Conservation (phyloP, 2,329 filamentous ascomycete species). For the Zymoseptoria passerinii region DNA sequence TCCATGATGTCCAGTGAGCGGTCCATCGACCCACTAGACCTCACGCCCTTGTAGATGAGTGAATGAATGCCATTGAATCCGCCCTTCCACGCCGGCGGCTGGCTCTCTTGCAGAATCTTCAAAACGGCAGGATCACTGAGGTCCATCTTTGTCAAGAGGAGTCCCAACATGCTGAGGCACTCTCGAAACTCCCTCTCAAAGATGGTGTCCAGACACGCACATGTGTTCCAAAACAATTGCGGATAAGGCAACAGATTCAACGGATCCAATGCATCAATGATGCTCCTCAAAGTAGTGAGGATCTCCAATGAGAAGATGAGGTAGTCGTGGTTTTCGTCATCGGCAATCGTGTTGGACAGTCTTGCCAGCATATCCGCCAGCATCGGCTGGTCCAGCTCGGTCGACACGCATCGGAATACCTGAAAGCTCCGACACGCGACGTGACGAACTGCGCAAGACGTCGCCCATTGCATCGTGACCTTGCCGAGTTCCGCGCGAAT, state of each 20-base stretch:
- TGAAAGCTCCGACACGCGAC: slow-evolving; percentile 95
- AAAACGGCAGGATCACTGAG: slow-evolving; percentile 63
- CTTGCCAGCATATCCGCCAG: slow-evolving; percentile 92
- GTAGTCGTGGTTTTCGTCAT: slow-evolving; percentile 79
- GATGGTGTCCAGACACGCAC: slow-evolving; percentile 91
- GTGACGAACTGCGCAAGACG: slow-evolving; percentile 89
- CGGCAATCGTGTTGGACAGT: slow-evolving; percentile 92
- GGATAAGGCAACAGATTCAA: slow-evolving; percentile 80
- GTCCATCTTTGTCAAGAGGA: slow-evolving; percentile 75
- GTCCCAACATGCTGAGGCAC: slow-evolving; percentile 82
- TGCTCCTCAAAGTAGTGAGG: slow-evolving; percentile 81
- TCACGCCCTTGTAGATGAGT: slow-evolving; percentile 81
- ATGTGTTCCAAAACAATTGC: slow-evolving; percentile 96
- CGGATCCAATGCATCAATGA: slow-evolving; percentile 75
- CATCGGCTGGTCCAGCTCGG: slow-evolving; percentile 85
- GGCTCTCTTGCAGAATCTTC: slow-evolving; percentile 63
- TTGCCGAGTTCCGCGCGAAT: slow-evolving; percentile 89
- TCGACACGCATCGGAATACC: slow-evolving; percentile 88
- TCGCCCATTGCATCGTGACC: slow-evolving; percentile 87
- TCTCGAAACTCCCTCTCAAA: slow-evolving; percentile 93
- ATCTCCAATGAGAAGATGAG: slow-evolving; percentile 98
- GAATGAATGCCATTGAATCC: slow-evolving; percentile 78
- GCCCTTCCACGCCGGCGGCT: slow-evolving; percentile 82
- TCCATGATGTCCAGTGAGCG: slow-evolving; percentile 70
- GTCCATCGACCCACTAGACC: slow-evolving; percentile 75